Conservation (phyloP, 768 basidiomycete genomes). For the Porphyrellus cyaneotinctus region DNA sequence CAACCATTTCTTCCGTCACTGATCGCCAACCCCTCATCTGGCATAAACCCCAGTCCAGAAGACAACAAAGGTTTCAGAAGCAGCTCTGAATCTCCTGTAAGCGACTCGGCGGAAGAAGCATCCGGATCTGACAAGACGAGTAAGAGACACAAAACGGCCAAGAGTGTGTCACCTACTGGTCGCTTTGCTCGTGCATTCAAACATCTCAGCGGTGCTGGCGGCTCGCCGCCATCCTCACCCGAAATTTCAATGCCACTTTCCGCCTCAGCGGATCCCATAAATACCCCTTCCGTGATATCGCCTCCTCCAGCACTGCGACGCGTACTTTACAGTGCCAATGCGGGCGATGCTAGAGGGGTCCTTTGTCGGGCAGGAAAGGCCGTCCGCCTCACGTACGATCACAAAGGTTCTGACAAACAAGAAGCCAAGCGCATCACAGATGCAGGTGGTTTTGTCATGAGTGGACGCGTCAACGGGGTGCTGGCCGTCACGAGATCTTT, state of each 20-base stretch:
- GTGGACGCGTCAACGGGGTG: constrained; percentile 96
- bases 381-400: constrained; percentile 93
- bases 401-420: constrained; percentile 95
- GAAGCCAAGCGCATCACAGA: constrained; percentile 98
- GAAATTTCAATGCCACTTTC: constrained; percentile 2
- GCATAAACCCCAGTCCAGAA: constrained; percentile 29
- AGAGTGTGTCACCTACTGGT: constrained; percentile 38
- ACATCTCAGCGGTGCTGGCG: constrained; percentile 39
- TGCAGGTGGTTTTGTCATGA: constrained; percentile 98
- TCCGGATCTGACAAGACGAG: constrained; percentile 32
- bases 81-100: constrained; percentile 41
- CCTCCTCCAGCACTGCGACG: constrained; percentile 56
- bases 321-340: constrained; percentile 93
- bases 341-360: constrained; percentile 93
- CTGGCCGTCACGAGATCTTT: constrained; percentile 93
- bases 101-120: constrained; percentile 39
- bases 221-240: constrained; percentile 19
- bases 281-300: constrained; percentile 28
- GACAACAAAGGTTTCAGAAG: constrained; percentile 32
- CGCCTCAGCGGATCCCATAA: constrained; percentile 31
- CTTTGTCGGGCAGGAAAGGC: constrained; percentile 88
- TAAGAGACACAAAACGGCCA: constrained; percentile 42
- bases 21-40: constrained; percentile 26
- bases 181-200: constrained; percentile 55
- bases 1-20: constrained; percentile 58